Base-by-base conservation (phyloP, 2,329 filamentous ascomycete genomes). In the Aspergillus fumigatiaffinis region DNA sequence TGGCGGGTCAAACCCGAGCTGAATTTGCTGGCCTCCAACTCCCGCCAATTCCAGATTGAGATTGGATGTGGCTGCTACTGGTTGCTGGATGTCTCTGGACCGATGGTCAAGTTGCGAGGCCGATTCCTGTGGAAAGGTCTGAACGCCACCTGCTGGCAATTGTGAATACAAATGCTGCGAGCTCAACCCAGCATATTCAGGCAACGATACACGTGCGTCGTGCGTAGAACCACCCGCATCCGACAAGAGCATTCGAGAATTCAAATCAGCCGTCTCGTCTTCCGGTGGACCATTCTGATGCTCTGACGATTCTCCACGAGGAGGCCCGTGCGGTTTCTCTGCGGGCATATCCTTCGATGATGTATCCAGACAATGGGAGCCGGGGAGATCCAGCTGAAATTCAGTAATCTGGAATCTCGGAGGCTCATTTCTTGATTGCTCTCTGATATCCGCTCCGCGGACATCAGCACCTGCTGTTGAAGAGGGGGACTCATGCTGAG, bases 1-100 rank as follows among this genome's bases (percentile, higher is more conserved):
- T 1, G 66, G 60, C 12, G 63, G 64, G 12, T 67, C 62, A 47
- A 71, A 64, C 1, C 60, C 62, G n/a, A 72, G 38, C 8, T 63
- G 57, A 5, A 64, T 56, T 29, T 63, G 64, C 9, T 63, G 52
- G 17, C 60, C 61, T 8, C 48, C 56, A 23, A 57, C 35, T 50
- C 64, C 55, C 23, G 63, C 26, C 32, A 70, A 64, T 23, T 61
- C 63, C 23, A 69, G 57, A 41, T 62, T 54, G 32, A 55, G 60
- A 26, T 50, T 58, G 35, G 62, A 26, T 9, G 21, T 51, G 26
- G 53, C 42, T 46, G 42, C 20, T 17, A 63, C 54, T n/a, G 50
- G 56, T 5, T 54, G 48, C 25, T 63, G 61, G 9, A 52, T 26
- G 26, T 53, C 44, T 38, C 60, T 53, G 17, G 60, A 44, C n/a